Conservation (phyloP, 768 basidiomycete species). For the Amanita brunnescens region DNA sequence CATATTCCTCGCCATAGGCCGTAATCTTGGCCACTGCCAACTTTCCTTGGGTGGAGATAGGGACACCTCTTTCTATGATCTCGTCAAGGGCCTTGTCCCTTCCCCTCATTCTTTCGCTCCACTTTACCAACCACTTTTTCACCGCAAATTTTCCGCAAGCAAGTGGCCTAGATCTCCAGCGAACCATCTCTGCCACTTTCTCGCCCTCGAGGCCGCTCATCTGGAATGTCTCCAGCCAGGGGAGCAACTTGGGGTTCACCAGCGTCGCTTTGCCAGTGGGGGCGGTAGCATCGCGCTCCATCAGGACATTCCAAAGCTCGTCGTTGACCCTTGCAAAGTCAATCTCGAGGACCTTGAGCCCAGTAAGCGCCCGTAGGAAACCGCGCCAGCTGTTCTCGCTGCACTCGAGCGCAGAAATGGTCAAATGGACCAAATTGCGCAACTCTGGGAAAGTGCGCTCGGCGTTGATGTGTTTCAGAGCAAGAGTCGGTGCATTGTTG, state of each 20-base stretch:
- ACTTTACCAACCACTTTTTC: slow-evolving; percentile 24
- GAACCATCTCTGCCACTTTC: slow-evolving; percentile 2
- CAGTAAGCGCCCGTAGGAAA: slow-evolving; percentile 25
- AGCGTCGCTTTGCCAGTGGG: neutral
- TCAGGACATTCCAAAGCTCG: slow-evolving; percentile 25
- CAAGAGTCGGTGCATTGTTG: neutral
- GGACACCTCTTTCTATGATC: slow-evolving; percentile 29
- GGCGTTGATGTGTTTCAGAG: neutral
- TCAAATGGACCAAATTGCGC: slow-evolving; percentile 25
- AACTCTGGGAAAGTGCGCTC: slow-evolving; percentile 20
- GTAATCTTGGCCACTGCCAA: slow-evolving; percentile 15
- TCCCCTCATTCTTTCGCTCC: slow-evolving; percentile 24
- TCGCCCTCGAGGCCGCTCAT: slow-evolving; percentile 16
- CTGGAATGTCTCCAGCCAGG: slow-evolving; percentile 20
- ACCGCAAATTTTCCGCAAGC: neutral
- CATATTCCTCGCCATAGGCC: slow-evolving; percentile 13
- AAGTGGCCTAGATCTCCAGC: slow-evolving; percentile 6
- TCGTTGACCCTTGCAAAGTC: slow-evolving; percentile 29
- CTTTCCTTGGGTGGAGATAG: slow-evolving; percentile 11
- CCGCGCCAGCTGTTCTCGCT: slow-evolving; percentile 23
- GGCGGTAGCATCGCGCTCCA: slow-evolving; percentile 11
- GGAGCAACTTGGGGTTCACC: slow-evolving; percentile 14
- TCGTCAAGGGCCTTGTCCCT: slow-evolving; percentile 28
- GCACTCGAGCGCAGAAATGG: slow-evolving; percentile 36
- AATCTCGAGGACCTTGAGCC: slow-evolving; percentile 31